Conservation (phyloP, 1,139 yeast species). For the Suhomyces coccinellae region DNA sequence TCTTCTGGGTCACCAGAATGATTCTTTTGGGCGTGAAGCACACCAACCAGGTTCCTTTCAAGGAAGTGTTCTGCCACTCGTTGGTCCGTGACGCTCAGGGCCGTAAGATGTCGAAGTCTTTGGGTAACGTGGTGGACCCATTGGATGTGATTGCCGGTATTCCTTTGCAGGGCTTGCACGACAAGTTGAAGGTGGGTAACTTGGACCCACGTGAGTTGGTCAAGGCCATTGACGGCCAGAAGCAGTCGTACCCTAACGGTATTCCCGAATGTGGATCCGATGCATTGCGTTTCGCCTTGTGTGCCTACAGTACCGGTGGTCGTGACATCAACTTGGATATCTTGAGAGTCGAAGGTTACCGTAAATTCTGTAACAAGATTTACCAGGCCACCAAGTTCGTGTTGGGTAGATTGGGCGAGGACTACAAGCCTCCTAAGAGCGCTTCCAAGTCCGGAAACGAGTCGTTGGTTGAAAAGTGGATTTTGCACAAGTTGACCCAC, state of each 20-base stretch:
- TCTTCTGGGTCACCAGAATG: constrained; percentile 99
- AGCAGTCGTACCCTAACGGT: constrained; percentile 89
- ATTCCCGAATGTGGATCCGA: constrained; percentile 99
- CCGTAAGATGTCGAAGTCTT: constrained; percentile 96
- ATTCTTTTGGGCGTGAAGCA: constrained; percentile 85
- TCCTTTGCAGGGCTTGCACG: constrained; percentile 74
- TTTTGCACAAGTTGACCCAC: constrained; percentile 76
- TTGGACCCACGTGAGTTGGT: constrained; percentile 86
- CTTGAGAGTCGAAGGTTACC: constrained; percentile 96
- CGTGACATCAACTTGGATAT: constrained; percentile 96
- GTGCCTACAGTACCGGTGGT: constrained; percentile 99
- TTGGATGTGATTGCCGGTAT: constrained; percentile 91
- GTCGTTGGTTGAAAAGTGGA: constrained; percentile 95
- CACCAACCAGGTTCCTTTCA: constrained; percentile 90
- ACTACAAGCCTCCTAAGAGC: constrained; percentile 68
- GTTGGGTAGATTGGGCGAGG: constrained; percentile 87
- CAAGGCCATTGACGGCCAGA: constrained; percentile 88
- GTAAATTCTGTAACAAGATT: constrained; percentile 98
- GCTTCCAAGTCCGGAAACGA: constrained; percentile 71
- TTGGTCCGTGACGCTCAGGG: constrained; percentile 99
- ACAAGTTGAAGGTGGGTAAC: constrained; percentile 76
- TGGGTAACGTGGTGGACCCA: constrained; percentile 96
- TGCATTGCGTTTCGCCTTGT: constrained; percentile 94
- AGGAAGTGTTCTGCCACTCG: constrained; percentile 97
- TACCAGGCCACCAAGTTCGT: constrained; percentile 98